Percentiles rank a stretch among this genome's conserved stretches.
phyloP scores from a whole-genome alignment of 1,284 basidiomycete species.

The Pascua guehoae region DNA sequence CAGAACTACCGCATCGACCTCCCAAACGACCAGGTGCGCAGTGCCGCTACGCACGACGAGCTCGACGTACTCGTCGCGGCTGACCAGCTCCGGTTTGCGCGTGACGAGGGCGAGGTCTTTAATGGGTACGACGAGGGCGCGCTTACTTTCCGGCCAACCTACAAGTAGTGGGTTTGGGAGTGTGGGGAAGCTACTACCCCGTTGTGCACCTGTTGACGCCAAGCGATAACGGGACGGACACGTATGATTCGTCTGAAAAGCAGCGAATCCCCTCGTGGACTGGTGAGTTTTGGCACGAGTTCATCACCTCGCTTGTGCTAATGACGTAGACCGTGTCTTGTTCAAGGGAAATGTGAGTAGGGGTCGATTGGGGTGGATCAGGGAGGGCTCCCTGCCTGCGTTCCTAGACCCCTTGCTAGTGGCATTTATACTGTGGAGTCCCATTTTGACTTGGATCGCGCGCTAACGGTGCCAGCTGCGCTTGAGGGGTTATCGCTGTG shows the following conservation, averaged over 20 bases:
- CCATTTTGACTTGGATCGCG: too few species aligned
- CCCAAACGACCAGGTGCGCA: conserved; percentile 73
- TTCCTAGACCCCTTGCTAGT: too few species aligned
- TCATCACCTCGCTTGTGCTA: background rate
- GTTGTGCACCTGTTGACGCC: background rate
- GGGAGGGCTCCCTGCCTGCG: too few species aligned
- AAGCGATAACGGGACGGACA: conserved; percentile 59
- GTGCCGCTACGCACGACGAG: conserved; percentile 61
- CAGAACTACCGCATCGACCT: conserved; percentile 87
- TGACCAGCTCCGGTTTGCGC: conserved; percentile 76
- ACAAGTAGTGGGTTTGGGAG: conserved; percentile 46
- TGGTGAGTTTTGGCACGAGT: conserved; percentile 53
- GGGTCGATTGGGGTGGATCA: too few species aligned
- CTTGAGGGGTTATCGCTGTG: conserved; percentile 54
- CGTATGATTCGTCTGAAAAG: conserved; percentile 95
- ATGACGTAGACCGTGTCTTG: conserved; percentile 73
- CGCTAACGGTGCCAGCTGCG: conserved; percentile 10
- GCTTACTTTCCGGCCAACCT: conserved; percentile 62
- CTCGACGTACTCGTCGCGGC: conserved; percentile 69
- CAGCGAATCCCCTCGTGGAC: conserved; percentile 97
- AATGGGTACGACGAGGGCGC: conserved; percentile 82
- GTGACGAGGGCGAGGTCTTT: conserved; percentile 70
- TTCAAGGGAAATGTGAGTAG: conserved; percentile 60
- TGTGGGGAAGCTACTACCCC: background rate
- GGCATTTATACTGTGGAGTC: too few species aligned